A percentile compares a stretch with the other conserved stretches of the same genome.
phyloP scores from a whole-genome alignment of 257 asterid genomes.

The Solanum sitiens region DNA sequence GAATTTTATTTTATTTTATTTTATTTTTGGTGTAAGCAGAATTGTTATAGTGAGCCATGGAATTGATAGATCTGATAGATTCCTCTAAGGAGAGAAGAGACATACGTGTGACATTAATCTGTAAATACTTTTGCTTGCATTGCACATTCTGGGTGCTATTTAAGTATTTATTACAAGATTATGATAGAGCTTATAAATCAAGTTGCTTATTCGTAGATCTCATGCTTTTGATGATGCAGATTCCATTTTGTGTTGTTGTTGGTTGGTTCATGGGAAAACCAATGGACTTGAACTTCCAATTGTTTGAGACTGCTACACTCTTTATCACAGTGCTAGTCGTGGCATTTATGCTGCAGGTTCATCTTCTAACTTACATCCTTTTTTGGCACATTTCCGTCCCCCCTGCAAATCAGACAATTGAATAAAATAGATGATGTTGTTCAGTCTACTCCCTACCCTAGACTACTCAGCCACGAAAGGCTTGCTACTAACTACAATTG shows the following conservation, averaged over 20 bases:
- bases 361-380: background rate
- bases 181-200: background rate
- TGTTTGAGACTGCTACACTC: slow-evolving; percentile 93
- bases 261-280: slow-evolving; percentile 95
- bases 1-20: background rate
- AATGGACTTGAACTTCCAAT: slow-evolving; percentile 96
- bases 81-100: too few relatives aligned
- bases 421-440: background rate
- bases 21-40: background rate
- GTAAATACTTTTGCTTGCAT: background rate
- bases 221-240: slow-evolving; percentile 40
- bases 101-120: background rate
- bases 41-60: background rate
- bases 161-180: background rate
- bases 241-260: slow-evolving; percentile 93
- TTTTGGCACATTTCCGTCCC: background rate
- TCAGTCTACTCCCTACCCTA: background rate
- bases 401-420: background rate
- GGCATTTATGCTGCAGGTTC: slow-evolving; percentile 97
- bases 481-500: background rate
- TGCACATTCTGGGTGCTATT: background rate
- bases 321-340: slow-evolving; percentile 94
- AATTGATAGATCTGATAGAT: background rate
- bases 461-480: background rate
- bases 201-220: background rate